These are phyloP conservation scores for Aspergillus phoenicis DNA, from an alignment of 2,329 filamentous ascomycete genomes.

Conservation along the genomic window DNA sequence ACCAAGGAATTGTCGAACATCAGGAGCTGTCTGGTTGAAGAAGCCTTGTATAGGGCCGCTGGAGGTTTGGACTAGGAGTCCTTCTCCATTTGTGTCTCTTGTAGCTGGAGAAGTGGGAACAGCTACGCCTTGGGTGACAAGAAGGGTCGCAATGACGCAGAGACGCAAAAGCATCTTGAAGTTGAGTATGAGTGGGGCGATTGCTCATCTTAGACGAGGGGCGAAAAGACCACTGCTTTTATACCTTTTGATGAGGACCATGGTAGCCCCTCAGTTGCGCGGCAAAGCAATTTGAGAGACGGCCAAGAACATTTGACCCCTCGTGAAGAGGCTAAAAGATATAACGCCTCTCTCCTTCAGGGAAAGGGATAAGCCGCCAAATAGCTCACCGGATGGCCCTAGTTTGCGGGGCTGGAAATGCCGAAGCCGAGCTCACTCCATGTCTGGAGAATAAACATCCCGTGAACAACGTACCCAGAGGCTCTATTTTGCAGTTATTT, in stretches of 20 bases:
- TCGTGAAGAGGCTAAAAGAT: background rate
- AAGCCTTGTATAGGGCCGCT: slow-evolving; percentile 21
- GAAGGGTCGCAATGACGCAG: background rate
- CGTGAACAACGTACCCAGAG: accelerated
- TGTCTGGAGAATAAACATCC: no score
- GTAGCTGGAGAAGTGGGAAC: background rate
- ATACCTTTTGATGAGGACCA: background rate
- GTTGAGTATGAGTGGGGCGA: background rate
- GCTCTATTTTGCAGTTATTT: background rate
- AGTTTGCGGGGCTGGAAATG: background rate
- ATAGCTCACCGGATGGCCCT: background rate
- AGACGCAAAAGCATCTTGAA: background rate
- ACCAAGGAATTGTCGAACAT: slow-evolving; percentile 41
- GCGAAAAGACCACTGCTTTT: background rate
- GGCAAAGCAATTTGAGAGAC: background rate
- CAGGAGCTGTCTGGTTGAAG: slow-evolving; percentile 18
- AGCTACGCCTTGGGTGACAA: background rate
- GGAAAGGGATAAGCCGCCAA: background rate
- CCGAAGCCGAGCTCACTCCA: background rate
- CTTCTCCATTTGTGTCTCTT: background rate
- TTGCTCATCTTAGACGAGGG: background rate
- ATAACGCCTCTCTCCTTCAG: background rate
- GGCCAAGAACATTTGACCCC: background rate
- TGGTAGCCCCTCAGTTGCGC: background rate
- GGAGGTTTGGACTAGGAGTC: slow-evolving; percentile 14